phyloP scores from a whole-genome alignment of 169 alveolate genomes.

The Plasmodium gaboni region DNA sequence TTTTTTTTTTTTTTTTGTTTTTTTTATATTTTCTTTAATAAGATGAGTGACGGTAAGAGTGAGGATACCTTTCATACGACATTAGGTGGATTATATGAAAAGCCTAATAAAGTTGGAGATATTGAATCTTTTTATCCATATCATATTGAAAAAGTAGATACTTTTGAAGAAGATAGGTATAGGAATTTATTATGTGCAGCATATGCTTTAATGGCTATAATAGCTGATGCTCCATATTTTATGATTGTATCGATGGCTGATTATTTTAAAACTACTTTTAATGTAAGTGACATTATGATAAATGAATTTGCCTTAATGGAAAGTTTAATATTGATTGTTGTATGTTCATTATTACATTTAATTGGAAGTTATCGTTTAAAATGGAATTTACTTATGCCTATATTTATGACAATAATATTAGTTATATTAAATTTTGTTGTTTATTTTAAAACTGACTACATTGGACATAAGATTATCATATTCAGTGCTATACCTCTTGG shows the following conservation, averaged over 20 bases:
- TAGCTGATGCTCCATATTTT: constrained; percentile 44
- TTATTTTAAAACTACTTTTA: constrained; percentile 23
- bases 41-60: not conserved
- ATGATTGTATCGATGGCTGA: constrained; percentile 44
- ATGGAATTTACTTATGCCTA: constrained; percentile 29
- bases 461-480: constrained; percentile 30
- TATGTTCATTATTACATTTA: constrained; percentile 23
- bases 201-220: constrained; percentile 41
- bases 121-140: constrained; percentile 7
- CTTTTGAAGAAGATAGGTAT: constrained; percentile 25
- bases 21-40: no score
- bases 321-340: constrained; percentile 20
- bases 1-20: no score
- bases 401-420: constrained; percentile 1
- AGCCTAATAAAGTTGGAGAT: not conserved
- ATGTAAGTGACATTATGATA: constrained; percentile 31
- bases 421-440: constrained; percentile 10
- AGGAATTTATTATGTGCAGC: constrained; percentile 2
- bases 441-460: constrained; percentile 14
- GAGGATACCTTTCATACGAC: not conserved
- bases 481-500: constrained; percentile 30
- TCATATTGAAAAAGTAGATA: constrained; percentile 27
- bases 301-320: constrained; percentile 48
- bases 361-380: constrained; percentile 51
- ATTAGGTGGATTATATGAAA: not conserved